Evolutionary conservation across 2,329 filamentous ascomycete genomes (phyloP).

Genomic region (Curvularia spicifera): DNA sequence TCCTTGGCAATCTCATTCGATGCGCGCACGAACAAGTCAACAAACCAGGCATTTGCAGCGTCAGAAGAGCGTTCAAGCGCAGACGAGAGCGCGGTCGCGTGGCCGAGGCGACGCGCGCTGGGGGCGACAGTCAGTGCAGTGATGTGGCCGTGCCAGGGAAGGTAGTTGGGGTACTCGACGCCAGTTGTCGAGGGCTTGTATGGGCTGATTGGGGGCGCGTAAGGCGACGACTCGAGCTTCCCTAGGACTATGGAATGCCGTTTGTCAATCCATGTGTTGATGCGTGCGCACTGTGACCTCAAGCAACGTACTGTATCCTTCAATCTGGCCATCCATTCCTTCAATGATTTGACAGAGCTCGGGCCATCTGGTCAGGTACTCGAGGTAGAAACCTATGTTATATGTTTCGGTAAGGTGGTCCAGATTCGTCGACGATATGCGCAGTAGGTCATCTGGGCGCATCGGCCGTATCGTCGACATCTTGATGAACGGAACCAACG

Average conservation of each 20-base stretch:
- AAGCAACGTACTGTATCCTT: slow-evolving; percentile 79
- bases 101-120: slow-evolving; percentile 80
- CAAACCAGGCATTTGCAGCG: slow-evolving; percentile 86
- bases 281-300: background rate
- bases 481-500: background rate
- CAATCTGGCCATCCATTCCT: slow-evolving; percentile 82
- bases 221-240: slow-evolving; percentile 84
- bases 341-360: slow-evolving; percentile 92
- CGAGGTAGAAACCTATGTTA: slow-evolving; percentile 91
- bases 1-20: slow-evolving; percentile 87
- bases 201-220: slow-evolving; percentile 73
- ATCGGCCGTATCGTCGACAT: slow-evolving; percentile 91
- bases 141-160: slow-evolving; percentile 99
- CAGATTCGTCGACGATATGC: slow-evolving; percentile 92
- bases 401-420: slow-evolving; percentile 98
- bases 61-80: slow-evolving; percentile 84
- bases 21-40: slow-evolving; percentile 90
- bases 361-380: slow-evolving; percentile 96
- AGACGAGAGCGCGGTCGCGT: slow-evolving; percentile 82
- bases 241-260: slow-evolving; percentile 75
- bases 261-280: background rate
- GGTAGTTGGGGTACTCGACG: slow-evolving; percentile 67
- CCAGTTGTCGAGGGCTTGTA: slow-evolving; percentile 64
- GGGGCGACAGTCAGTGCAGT: slow-evolving; percentile 94
- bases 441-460: slow-evolving; percentile 71